phyloP scores from a whole-genome alignment of 345 rosid species.

The Acer campestre region DNA sequence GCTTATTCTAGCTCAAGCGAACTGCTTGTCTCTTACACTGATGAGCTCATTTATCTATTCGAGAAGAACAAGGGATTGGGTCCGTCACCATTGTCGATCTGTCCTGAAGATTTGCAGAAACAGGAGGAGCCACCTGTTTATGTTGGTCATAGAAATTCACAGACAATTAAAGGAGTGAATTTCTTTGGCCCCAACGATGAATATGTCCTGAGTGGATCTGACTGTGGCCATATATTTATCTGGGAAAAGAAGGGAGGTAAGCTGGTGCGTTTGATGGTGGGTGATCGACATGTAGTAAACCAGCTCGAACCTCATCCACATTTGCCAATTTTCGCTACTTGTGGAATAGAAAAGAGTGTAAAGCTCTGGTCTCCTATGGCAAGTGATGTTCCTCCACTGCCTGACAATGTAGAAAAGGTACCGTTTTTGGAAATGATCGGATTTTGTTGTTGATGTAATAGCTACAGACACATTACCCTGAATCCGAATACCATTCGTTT shows the following conservation, averaged over 20 bases:
- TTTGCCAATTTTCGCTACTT: slow-evolving; percentile 50
- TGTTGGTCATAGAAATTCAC: slow-evolving; percentile 56
- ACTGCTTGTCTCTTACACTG: slow-evolving; percentile 62
- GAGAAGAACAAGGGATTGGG: slow-evolving; percentile 55
- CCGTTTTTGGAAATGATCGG: background rate
- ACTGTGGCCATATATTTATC: slow-evolving; percentile 64
- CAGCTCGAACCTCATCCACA: slow-evolving; percentile 60
- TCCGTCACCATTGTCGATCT: slow-evolving; percentile 37
- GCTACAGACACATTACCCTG: background rate
- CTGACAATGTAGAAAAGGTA: slow-evolving; percentile 53
- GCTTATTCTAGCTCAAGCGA: slow-evolving; percentile 56
- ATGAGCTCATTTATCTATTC: slow-evolving; percentile 58
- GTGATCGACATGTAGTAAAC: slow-evolving; percentile 58
- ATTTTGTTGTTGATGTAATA: background rate
- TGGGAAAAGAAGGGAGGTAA: slow-evolving; percentile 63
- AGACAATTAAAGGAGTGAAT: slow-evolving; percentile 62
- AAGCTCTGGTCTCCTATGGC: slow-evolving; percentile 60
- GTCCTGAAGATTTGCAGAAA: slow-evolving; percentile 34
- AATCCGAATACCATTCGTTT: background rate
- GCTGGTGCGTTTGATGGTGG: slow-evolving; percentile 55
- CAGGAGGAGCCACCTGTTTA: slow-evolving; percentile 51
- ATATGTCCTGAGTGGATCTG: slow-evolving; percentile 63
- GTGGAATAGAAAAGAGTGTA: slow-evolving; percentile 59
- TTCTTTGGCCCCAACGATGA: slow-evolving; percentile 70
- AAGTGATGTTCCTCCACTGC: slow-evolving; percentile 35